Evolutionary conservation across 345 rosid genomes (phyloP).

Genomic region (Gossypium thurberi): DNA sequence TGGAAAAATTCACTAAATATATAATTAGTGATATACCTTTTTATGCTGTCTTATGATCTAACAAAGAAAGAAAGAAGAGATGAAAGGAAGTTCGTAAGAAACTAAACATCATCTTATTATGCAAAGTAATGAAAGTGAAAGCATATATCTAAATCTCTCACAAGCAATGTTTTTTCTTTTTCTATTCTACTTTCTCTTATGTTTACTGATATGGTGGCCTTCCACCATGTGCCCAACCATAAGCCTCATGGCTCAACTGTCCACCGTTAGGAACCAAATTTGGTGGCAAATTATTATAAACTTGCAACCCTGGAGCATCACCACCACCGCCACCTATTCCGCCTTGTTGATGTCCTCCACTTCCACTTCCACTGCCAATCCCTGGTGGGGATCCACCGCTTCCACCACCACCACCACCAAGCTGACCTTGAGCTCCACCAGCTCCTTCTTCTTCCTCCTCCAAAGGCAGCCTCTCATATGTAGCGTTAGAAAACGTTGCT

Average conservation of each 20-base stretch:
- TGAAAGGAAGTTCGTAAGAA: background rate
- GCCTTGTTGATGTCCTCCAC: conserved; percentile 12
- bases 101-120: background rate
- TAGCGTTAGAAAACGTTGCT: conserved; percentile 44
- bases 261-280: conserved; percentile 59
- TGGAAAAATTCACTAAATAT: no score
- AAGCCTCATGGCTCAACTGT: conserved; percentile 42
- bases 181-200: background rate
- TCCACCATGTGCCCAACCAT: conserved; percentile 41
- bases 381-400: conserved; percentile 6
- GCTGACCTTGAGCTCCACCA: conserved; percentile 23
- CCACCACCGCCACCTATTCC: conserved; percentile 1
- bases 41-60: no score
- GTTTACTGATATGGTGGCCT: conserved; percentile 26
- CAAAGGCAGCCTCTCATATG: conserved; percentile 41
- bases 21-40: no score
- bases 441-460: conserved; percentile 35
- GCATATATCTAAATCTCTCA: background rate
- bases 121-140: conserved; percentile 4
- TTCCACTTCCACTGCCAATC: background rate
- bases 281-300: conserved; percentile 63
- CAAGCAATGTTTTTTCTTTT: background rate
- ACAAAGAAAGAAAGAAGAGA: background rate
- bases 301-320: conserved; percentile 18
- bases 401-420: background rate